phyloP scores from a whole-genome alignment of 768 basidiomycete species.

The Termitomyces sp. region DNA sequence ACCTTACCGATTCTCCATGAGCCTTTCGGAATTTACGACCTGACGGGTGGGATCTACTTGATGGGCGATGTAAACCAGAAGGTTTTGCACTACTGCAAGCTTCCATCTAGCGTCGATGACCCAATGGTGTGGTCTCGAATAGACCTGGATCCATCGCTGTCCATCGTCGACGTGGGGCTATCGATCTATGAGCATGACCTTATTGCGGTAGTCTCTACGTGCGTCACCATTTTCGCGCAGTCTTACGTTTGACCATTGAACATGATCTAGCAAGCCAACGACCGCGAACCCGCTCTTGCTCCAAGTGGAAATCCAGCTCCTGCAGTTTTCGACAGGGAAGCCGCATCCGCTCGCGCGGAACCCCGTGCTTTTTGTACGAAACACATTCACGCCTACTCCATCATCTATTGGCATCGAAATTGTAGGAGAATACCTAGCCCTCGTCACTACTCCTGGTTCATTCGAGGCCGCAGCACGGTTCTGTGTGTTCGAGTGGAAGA shows the following conservation, averaged over 20 bases:
- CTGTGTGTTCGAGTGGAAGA: conserved; percentile 40
- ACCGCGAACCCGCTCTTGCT: neutral
- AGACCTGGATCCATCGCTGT: conserved; percentile 14
- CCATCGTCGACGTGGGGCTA: conserved; percentile 37
- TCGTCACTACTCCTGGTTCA: conserved; percentile 24
- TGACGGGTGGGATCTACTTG: conserved; percentile 34
- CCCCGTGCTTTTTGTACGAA: conserved; percentile 22
- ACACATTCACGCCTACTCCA: conserved; percentile 17
- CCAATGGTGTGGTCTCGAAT: conserved; percentile 23
- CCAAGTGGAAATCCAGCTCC: conserved; percentile 16
- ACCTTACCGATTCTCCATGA: conserved; percentile 4
- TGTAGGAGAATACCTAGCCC: conserved; percentile 36
- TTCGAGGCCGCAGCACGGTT: conserved; percentile 21
- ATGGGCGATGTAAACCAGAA: conserved; percentile 24
- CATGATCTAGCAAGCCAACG: neutral
- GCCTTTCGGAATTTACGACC: conserved; percentile 33
- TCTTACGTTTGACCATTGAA: neutral
- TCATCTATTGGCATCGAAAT: conserved; percentile 34
- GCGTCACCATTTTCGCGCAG: conserved; percentile 11
- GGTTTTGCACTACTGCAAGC: conserved; percentile 25
- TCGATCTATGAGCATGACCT: conserved; percentile 39
- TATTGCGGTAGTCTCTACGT: conserved; percentile 35
- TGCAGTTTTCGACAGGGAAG: conserved; percentile 29
- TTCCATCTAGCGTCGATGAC: conserved; percentile 24
- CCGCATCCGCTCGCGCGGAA: conserved; percentile 29